A percentile compares a stretch with the other conserved stretches of the same genome.
phyloP scores from a whole-genome alignment of 2,329 filamentous ascomycete genomes.

The Trichoderma breve region DNA sequence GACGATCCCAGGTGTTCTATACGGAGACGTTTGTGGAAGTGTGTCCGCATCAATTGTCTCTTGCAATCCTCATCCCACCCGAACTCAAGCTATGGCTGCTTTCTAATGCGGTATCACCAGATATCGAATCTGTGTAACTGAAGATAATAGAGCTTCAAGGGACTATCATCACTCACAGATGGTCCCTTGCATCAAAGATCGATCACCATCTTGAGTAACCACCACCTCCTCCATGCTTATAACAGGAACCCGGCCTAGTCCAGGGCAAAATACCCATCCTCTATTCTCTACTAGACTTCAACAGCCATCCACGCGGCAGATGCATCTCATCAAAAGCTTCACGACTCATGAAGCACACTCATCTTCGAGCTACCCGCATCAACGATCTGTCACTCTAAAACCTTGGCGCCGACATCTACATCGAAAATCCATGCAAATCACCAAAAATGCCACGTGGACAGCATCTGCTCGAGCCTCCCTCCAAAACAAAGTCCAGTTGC shows the following conservation, averaged over 20 bases:
- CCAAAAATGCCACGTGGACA: not conserved
- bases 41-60: not conserved
- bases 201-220: not conserved
- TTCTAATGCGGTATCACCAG: not conserved
- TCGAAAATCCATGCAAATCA: not conserved
- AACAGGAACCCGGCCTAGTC: not conserved
- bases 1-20: not conserved
- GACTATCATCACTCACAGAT: no score
- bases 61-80: not conserved
- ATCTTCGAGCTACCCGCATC: not conserved
- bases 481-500: not conserved
- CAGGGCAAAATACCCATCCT: not conserved
- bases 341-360: not conserved
- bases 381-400: not conserved
- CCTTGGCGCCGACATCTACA: not conserved
- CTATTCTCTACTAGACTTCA: not conserved
- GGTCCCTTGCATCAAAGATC: not conserved
- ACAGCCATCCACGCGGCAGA: not conserved
- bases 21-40: not conserved
- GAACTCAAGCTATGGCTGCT: not conserved
- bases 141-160: no score
- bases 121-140: not conserved
- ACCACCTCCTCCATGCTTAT: no score
- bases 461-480: not conserved
- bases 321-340: not conserved